These are phyloP conservation scores for Wallacemonas sp. DNA, from an alignment of 208 protist genomes.

Conservation along the genomic window DNA sequence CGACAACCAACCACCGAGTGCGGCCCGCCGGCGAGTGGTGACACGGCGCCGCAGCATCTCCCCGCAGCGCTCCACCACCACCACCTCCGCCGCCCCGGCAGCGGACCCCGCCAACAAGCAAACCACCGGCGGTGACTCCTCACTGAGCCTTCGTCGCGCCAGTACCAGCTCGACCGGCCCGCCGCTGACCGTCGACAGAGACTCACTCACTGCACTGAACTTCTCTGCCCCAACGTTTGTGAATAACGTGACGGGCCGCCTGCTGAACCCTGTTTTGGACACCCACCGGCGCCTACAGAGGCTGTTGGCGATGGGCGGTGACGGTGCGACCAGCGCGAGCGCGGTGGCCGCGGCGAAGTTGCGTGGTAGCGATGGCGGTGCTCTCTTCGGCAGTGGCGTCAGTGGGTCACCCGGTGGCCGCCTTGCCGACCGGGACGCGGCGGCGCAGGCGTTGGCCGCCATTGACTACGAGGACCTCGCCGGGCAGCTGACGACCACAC, in stretches of 20 bases:
- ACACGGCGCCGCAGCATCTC: background rate
- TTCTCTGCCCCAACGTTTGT: slow-evolving; percentile 75
- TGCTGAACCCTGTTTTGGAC: slow-evolving; percentile 49
- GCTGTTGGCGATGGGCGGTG: background rate
- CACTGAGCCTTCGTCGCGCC: slow-evolving; percentile 4
- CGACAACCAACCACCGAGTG: background rate
- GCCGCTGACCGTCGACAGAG: slow-evolving; percentile 35
- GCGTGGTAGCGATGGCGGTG: slow-evolving; percentile 28
- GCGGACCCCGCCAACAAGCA: background rate
- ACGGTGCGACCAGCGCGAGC: background rate
- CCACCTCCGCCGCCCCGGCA: slow-evolving; percentile 2
- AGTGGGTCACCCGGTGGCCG: background rate
- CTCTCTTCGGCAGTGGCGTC: slow-evolving; percentile 30
- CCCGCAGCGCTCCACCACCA: background rate
- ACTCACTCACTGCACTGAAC: slow-evolving; percentile 51
- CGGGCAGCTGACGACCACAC: slow-evolving; percentile 30
- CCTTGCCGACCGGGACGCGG: background rate
- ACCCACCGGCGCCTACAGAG: slow-evolving; percentile 18
- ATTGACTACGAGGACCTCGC: slow-evolving; percentile 43
- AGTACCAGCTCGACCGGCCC: slow-evolving; percentile 8
- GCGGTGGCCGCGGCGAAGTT: slow-evolving; percentile 19
- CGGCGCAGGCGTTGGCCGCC: background rate
- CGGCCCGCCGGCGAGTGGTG: background rate
- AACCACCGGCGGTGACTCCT: background rate
- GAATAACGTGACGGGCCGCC: slow-evolving; percentile 65